Base-by-base conservation (phyloP, 2,329 filamentous ascomycete genomes). In the Beauveria australis region DNA sequence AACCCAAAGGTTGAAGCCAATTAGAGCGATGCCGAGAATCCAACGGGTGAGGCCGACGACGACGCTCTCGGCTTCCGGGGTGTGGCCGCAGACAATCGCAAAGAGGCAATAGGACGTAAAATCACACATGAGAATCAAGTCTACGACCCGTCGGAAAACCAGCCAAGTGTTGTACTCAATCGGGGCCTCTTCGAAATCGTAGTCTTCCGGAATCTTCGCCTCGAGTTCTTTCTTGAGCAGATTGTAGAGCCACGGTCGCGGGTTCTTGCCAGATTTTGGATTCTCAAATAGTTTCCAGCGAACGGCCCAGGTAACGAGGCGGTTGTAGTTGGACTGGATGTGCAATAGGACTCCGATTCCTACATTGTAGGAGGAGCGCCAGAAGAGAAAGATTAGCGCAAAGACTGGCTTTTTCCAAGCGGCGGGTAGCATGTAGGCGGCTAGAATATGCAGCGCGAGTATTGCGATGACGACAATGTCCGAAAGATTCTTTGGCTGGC, bases 151-250 rank as follows among this genome's bases (percentile, higher is more conserved):
- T 67, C 94, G 88, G 78, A 99, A 99, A 66, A 97, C 85, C 61
- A 99, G 83, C 94, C 94, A 99, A 47, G 94, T 96, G 78, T 99
- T 99, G 83, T 97, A 99, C 81, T 99, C 94, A 73, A 97, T 81
- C 18, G 94, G 94, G 0, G 93, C 93, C 67, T 89, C 84, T 68
- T 96, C 92, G 71, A 99, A 96, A 65, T 87, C 86, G 78, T 97
- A 99, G 77, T 99, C 92, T 69, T 89, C 83, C 3, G 90, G 88
- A 64, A 99, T 96, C 77, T 99, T 97, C 68, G 91, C 89, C 76
- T 97, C 92, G 73, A 97, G 82, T 75, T 99, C 94, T 62, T 82
- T 81, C 75, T 96, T 96, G 68, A 99, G 80, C 64, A 96, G 81
- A 46, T 83, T 81, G 80, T 95, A 96, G 58, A 97, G 79, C 77